Evolutionary conservation across 768 basidiomycete genomes (phyloP).

Genomic region (Hemileccinum impolitum): DNA sequence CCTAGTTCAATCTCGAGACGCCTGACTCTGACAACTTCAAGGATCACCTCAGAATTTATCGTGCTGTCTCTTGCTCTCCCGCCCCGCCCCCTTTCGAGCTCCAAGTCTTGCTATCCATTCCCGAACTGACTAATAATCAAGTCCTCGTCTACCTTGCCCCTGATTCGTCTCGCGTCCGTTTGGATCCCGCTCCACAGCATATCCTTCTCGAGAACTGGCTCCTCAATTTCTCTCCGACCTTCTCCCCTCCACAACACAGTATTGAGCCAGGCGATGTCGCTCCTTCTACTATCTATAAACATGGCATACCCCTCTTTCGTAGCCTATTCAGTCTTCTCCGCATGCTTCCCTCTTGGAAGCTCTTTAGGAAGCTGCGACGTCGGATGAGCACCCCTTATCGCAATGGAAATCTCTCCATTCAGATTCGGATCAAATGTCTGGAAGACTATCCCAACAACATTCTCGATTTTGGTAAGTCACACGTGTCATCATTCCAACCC

Average conservation of each 20-base stretch:
- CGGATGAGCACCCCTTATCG: constrained; percentile 35
- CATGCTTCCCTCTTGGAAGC: constrained; percentile 74
- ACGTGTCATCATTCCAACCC: constrained; percentile 25
- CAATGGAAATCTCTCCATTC: constrained; percentile 46
- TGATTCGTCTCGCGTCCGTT: constrained; percentile 55
- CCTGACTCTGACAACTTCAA: constrained; percentile 69
- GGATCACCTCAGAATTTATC: constrained; percentile 57
- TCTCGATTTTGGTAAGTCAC: constrained; percentile 38
- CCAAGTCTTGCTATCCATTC: constrained; percentile 67
- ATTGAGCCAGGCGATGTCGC: constrained; percentile 47
- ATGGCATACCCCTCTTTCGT: constrained; percentile 78
- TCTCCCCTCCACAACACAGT: constrained; percentile 14
- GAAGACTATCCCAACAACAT: constrained; percentile 29
- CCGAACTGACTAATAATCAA: constrained; percentile 65
- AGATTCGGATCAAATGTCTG: constrained; percentile 41
- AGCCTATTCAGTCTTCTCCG: constrained; percentile 67
- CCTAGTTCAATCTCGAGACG: constrained; percentile 78
- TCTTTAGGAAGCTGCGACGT: constrained; percentile 57
- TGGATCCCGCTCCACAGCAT: constrained; percentile 65
- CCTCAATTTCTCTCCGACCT: constrained; percentile 42
- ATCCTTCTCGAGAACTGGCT: constrained; percentile 75
- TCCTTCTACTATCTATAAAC: constrained; percentile 79
- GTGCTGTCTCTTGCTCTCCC: constrained; percentile 40
- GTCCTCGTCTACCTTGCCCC: constrained; percentile 66
- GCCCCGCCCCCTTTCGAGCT: constrained; percentile 52